Base-by-base conservation (phyloP, 106 monocot species). In the Allium cepa region DNA sequence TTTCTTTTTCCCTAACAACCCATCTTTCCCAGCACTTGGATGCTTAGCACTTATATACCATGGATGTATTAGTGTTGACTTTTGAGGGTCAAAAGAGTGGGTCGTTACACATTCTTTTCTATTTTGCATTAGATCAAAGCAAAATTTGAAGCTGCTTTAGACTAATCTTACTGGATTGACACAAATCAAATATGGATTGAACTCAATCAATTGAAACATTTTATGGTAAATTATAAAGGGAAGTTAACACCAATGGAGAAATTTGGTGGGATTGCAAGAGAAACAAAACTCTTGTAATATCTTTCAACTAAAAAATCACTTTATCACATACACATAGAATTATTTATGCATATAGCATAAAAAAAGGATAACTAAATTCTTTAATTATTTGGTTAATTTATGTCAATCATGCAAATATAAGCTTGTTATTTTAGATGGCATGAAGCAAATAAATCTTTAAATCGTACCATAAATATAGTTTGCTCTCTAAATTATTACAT, bases 181-280 rank as follows among this genome's bases (percentile, higher is more conserved):
- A 63, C 63, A 27, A 71, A 82, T 46, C 11, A 27, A 14, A 77
- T 62, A 0, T 90, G 86, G 94, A 82, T 90, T 46, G 12, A 60
- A 14, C 90, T 94, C 72, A 13, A 76, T 0, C 18, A 17, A 3
- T n/a, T 90, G 8, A 58, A 66, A 7, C 52, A 86, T 56, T 82
- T 94, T 4, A 49, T 46, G 2, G 82, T 94, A 9, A 7, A 58
- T 59, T 89, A 90, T 10, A 87, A 26, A 90, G 94, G 26, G 82
- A 70, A 22, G 53, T 94, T 51, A 65, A 87, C 45, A 90, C 90
- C 10, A 87, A 80, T 56, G 94, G 94, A 4, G 14, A 81, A 9
- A 28, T 73, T 3, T 94, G 94, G 94, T 90, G 90, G 94, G 53
- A 62, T 4, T 90, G 94, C 90, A 90, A 94, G 52, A 63, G 76